phyloP scores from a whole-genome alignment of 805 yeast species.

The Schwanniomyces pseudopolymorphus region DNA sequence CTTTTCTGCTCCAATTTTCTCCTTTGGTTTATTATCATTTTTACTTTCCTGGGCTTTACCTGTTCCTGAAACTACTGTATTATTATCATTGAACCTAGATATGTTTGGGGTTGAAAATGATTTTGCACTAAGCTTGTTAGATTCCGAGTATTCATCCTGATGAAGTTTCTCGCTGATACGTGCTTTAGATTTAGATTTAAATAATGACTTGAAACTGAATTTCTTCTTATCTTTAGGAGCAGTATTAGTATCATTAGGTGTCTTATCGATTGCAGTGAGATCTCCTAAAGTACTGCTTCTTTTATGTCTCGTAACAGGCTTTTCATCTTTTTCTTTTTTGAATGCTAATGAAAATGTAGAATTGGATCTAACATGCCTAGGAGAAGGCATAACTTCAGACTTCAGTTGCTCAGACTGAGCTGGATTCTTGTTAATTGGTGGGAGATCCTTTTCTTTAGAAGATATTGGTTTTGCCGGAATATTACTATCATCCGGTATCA shows the following conservation, averaged over 20 bases:
- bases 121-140: conserved; percentile 19
- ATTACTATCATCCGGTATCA: conserved; percentile 3
- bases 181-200: conserved; percentile 34
- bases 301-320: conserved; percentile 10
- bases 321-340: conserved; percentile 9
- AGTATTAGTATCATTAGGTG: not conserved
- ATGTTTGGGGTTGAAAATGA: conserved; percentile 34
- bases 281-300: conserved; percentile 12
- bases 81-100: conserved; percentile 5
- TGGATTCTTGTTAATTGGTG: not conserved
- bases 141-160: conserved; percentile 5
- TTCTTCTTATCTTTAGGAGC: conserved; percentile 22
- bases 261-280: conserved; percentile 8
- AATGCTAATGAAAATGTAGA: conserved; percentile 17
- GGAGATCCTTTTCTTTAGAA: not conserved
- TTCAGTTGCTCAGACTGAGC: not conserved
- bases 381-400: not conserved
- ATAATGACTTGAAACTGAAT: conserved; percentile 39
- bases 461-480: not conserved
- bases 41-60: not conserved
- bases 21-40: not conserved
- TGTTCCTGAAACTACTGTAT: not conserved
- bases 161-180: conserved; percentile 18
- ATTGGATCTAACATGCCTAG: conserved; percentile 21
- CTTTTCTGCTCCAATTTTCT: not conserved